phyloP scores from a whole-genome alignment of 345 rosid genomes.

The Lenwebbia sp. region DNA sequence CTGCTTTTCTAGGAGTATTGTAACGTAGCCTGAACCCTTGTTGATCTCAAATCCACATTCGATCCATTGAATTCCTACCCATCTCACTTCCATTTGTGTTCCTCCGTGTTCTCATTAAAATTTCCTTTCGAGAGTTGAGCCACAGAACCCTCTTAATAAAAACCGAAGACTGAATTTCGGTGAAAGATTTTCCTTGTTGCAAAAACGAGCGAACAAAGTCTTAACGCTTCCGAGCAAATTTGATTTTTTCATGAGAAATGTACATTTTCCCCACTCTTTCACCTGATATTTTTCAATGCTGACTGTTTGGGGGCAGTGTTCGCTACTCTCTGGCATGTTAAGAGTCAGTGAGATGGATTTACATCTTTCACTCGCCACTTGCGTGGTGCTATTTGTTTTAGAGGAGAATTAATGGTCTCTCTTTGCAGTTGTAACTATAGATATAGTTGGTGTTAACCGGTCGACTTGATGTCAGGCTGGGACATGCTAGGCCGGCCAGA shows the following conservation, averaged over 20 bases:
- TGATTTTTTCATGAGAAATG: neutral
- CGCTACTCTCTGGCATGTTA: neutral
- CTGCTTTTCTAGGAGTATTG: too few species aligned
- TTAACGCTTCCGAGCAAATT: neutral
- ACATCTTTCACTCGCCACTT: neutral
- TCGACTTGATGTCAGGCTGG: neutral
- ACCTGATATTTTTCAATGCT: neutral
- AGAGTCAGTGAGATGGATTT: neutral
- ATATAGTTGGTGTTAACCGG: neutral
- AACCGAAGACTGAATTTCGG: too few species aligned
- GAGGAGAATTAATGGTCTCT: neutral
- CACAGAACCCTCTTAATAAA: too few species aligned
- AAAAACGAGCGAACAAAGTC: too few species aligned
- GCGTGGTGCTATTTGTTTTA: neutral
- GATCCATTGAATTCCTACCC: too few species aligned
- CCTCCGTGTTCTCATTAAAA: too few species aligned
- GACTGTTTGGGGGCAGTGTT: neutral
- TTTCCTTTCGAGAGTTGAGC: too few species aligned
- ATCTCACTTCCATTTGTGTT: too few species aligned
- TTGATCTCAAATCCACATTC: too few species aligned
- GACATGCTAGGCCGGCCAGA: neutral
- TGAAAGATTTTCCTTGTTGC: too few species aligned
- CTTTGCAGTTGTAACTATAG: neutral
- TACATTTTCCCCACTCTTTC: neutral
- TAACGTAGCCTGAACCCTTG: too few species aligned